Percentiles rank a stretch among this genome's conserved stretches.
These are phyloP conservation scores for Metschnikowia corniflorae DNA, from an alignment of 805 yeast genomes.

Conservation along the genomic window DNA sequence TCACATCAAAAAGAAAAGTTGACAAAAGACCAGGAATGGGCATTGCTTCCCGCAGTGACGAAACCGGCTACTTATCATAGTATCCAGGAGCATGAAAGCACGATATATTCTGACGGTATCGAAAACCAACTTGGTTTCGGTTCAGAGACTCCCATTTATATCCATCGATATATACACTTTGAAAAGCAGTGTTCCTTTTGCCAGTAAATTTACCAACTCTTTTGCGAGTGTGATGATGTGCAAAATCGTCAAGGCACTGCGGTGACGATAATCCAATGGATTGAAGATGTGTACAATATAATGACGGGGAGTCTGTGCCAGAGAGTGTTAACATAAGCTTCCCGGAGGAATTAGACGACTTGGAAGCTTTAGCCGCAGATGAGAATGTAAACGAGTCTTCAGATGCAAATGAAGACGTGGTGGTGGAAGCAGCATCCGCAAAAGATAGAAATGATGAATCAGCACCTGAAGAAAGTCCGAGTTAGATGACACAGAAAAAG, in stretches of 20 bases:
- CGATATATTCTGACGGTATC: conserved; percentile 59
- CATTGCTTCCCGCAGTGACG: conserved; percentile 48
- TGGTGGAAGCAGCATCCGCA: neutral
- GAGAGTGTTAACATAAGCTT: conserved; percentile 13
- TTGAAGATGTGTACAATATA: conserved; percentile 67
- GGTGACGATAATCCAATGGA: conserved; percentile 63
- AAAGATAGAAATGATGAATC: neutral
- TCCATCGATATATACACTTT: conserved; percentile 72
- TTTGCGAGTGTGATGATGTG: conserved; percentile 52
- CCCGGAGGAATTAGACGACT: neutral
- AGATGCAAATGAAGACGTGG: neutral
- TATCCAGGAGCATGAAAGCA: conserved; percentile 50
- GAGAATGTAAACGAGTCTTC: neutral
- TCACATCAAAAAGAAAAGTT: conserved; percentile 37
- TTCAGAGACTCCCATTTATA: conserved; percentile 49
- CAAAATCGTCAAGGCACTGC: conserved; percentile 76
- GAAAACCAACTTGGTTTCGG: conserved; percentile 75
- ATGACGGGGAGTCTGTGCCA: conserved; percentile 38
- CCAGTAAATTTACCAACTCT: conserved; percentile 67
- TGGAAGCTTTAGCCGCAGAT: neutral
- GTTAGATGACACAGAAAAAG: neutral
- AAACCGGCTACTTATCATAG: conserved; percentile 64
- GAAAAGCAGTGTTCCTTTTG: conserved; percentile 63
- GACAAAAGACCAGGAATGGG: conserved; percentile 38
- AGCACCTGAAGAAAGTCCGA: neutral